Evolutionary conservation across 108 stramenopile species (phyloP).

Genomic region (Stephanodiscus triporus): DNA sequence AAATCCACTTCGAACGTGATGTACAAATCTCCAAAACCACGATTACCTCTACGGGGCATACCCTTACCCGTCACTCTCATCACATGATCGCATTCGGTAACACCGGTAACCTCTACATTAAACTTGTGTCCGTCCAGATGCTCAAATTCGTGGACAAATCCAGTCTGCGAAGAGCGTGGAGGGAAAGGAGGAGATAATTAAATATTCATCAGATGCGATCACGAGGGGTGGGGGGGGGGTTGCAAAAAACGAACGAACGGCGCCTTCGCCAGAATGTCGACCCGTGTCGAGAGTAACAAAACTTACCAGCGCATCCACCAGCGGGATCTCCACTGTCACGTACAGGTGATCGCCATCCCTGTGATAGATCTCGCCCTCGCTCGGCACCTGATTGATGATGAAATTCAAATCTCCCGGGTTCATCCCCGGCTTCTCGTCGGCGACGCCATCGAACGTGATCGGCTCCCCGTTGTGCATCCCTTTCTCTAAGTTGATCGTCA

Average conservation of each 20-base stretch:
- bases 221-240: background rate
- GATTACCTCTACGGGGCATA: slow-evolving; percentile 87
- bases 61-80: slow-evolving; percentile 86
- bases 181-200: background rate
- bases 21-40: slow-evolving; percentile 84
- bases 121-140: slow-evolving; percentile 85
- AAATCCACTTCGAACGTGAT: slow-evolving; percentile 93
- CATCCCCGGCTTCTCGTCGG: slow-evolving; percentile 90
- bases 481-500: slow-evolving; percentile 89
- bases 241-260: background rate
- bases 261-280: background rate
- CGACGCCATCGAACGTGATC: slow-evolving; percentile 88
- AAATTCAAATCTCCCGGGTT: slow-evolving; percentile 85
- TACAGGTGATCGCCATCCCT: slow-evolving; percentile 89
- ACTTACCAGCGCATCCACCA: slow-evolving; percentile 91
- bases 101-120: slow-evolving; percentile 64
- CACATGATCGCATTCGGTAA: slow-evolving; percentile 87
- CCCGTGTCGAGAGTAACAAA: background rate
- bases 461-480: slow-evolving; percentile 85
- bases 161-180: slow-evolving; percentile 54
- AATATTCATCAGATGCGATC: background rate
- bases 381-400: slow-evolving; percentile 56
- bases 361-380: slow-evolving; percentile 61
- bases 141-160: slow-evolving; percentile 73
- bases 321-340: slow-evolving; percentile 83